Evolutionary conservation across 345 rosid genomes (phyloP).

Genomic region (Citrus glauca): DNA sequence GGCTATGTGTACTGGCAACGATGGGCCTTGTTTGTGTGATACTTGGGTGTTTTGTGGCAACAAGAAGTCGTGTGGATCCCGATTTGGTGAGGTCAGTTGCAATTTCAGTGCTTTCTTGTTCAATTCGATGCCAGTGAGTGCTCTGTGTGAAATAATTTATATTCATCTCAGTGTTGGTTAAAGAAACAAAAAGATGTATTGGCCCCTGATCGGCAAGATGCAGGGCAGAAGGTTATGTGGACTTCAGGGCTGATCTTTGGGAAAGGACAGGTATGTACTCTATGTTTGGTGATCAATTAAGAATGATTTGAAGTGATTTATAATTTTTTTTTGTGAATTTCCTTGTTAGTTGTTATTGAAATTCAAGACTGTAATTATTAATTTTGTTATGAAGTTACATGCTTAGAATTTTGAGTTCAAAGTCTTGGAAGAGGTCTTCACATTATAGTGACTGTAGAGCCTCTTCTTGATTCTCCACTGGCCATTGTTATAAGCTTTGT

Average conservation of each 20-base stretch:
- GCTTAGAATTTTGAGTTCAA: background rate
- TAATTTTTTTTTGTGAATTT: background rate
- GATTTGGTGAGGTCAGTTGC: constrained; percentile 81
- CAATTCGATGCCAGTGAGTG: background rate
- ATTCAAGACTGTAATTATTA: background rate
- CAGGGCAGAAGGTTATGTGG: constrained; percentile 61
- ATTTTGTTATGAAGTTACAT: background rate
- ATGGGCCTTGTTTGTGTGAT: constrained; percentile 97
- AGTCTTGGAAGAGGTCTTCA: background rate
- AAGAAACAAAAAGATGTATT: constrained; percentile 85
- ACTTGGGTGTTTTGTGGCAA: constrained; percentile 91
- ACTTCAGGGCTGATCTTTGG: constrained; percentile 92
- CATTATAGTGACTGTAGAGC: background rate
- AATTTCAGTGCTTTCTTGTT: constrained; percentile 3
- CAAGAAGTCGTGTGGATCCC: constrained; percentile 65
- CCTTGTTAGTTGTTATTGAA: background rate
- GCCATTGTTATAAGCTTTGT: background rate
- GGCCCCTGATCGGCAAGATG: constrained; percentile 65
- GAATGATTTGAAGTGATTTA: background rate
- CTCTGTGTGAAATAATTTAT: background rate
- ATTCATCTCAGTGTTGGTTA: constrained; percentile 75
- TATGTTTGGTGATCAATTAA: constrained; percentile 1
- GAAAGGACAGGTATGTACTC: constrained; percentile 71
- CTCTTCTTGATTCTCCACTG: background rate
- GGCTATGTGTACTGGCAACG: constrained; percentile 77